Evolutionary conservation across 129 eudicot species (phyloP).

Genomic region (Lonicera japonica): DNA sequence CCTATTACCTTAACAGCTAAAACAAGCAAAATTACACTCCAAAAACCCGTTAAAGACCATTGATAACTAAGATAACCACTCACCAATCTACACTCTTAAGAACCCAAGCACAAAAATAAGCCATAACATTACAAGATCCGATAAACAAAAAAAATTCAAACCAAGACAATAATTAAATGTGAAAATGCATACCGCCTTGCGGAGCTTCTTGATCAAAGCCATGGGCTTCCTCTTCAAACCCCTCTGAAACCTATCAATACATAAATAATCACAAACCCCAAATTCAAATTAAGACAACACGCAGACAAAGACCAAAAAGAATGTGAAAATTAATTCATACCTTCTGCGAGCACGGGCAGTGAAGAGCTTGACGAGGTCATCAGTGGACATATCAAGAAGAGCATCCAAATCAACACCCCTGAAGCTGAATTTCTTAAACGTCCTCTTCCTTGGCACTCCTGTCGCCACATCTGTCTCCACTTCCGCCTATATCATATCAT

Average conservation of each 20-base stretch:
- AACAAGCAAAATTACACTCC: too few relatives aligned
- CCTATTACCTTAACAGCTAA: too few relatives aligned
- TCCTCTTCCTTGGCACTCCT: constrained; percentile 86
- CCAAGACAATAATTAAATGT: not conserved
- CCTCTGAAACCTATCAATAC: constrained; percentile 54
- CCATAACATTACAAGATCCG: too few relatives aligned
- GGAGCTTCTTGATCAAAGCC: constrained; percentile 94
- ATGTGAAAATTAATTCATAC: constrained; percentile 14
- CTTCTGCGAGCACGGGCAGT: constrained; percentile 82
- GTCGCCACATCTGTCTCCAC: constrained; percentile 56
- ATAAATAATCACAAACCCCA: not conserved
- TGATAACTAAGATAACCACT: too few relatives aligned
- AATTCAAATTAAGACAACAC: not conserved
- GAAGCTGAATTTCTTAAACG: constrained; percentile 91
- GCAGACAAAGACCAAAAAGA: not conserved
- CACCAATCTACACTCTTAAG: too few relatives aligned
- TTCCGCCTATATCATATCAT: constrained; percentile 44
- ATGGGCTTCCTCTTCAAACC: constrained; percentile 97
- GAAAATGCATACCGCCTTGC: constrained; percentile 65
- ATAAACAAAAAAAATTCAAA: not conserved
- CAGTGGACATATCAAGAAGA: constrained; percentile 80
- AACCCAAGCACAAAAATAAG: too few relatives aligned
- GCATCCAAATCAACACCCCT: constrained; percentile 90
- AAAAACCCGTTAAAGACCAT: too few relatives aligned
- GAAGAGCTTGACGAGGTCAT: constrained; percentile 82